Percentiles rank a stretch among this genome's conserved stretches.
Evolutionary conservation across 495 filamentous ascomycete species (phyloP).

Genomic region (Podospora australis): DNA sequence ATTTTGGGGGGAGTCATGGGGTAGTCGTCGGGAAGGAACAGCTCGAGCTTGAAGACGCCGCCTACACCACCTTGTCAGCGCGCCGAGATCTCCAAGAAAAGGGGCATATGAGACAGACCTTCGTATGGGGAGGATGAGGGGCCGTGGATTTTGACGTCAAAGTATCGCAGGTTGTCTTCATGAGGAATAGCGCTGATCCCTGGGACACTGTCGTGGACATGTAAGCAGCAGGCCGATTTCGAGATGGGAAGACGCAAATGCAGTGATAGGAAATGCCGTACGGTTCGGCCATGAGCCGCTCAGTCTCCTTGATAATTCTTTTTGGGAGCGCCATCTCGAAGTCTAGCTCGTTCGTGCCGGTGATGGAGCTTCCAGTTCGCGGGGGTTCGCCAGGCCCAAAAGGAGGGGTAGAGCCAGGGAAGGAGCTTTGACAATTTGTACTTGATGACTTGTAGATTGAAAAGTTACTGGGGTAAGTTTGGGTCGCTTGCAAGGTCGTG

Average conservation of each 20-base stretch:
- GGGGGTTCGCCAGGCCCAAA: neutral
- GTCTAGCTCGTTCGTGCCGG: neutral
- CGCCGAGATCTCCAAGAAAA: neutral
- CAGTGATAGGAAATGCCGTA: no score
- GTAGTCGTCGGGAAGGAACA: constrained; percentile 99
- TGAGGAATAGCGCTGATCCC: constrained; percentile 97
- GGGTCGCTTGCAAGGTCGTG: neutral
- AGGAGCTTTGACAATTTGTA: no score
- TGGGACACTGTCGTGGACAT: constrained; percentile 58
- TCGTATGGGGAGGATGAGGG: constrained; percentile 91
- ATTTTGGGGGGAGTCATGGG: constrained; percentile 99
- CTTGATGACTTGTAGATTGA: no score
- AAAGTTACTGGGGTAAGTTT: no score
- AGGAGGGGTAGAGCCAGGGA: neutral
- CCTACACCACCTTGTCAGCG: constrained; percentile 43
- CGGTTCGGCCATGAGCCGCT: constrained; percentile 95
- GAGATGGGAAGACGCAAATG: constrained; percentile 26
- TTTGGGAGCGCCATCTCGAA: constrained; percentile 73
- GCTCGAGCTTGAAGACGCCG: constrained; percentile 92
- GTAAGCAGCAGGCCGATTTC: constrained; percentile 10
- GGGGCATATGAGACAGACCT: constrained; percentile 43
- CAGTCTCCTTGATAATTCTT: constrained; percentile 96
- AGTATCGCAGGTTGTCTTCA: constrained; percentile 96
- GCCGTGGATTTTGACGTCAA: constrained; percentile 95
- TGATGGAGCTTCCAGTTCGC: neutral